Evolutionary conservation across 2,329 filamentous ascomycete genomes (phyloP).

Genomic region (Ceratocystis cubensis): DNA sequence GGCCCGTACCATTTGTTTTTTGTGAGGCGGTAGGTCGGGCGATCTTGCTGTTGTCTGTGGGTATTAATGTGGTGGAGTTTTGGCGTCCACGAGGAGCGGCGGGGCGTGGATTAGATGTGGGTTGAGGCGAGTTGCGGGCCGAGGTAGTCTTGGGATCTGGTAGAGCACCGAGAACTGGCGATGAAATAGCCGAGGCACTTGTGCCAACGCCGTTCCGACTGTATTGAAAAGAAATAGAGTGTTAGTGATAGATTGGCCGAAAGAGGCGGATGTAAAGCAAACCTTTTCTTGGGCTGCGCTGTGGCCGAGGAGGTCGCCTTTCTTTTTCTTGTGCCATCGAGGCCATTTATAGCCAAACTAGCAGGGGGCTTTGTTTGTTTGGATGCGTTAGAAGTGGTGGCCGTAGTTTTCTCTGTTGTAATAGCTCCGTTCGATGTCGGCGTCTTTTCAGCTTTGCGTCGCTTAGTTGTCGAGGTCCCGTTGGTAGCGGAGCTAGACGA

Average conservation of each 20-base stretch:
- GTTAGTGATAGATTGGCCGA: not conserved
- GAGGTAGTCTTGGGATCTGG: constrained; percentile 43
- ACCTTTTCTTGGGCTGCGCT: constrained; percentile 69
- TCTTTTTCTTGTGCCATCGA: constrained; percentile 59
- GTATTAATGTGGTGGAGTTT: constrained; percentile 53
- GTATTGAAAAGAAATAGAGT: constrained; percentile 17
- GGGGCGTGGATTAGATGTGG: constrained; percentile 42
- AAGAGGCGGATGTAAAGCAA: constrained; percentile 27
- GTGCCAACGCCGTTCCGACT: constrained; percentile 33
- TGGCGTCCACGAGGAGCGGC: constrained; percentile 61
- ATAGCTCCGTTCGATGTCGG: constrained; percentile 9
- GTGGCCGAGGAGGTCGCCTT: constrained; percentile 54
- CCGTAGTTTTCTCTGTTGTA: constrained; percentile 30
- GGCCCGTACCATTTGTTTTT: constrained; percentile 43
- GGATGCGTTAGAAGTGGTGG: constrained; percentile 32
- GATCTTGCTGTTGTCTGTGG: constrained; percentile 38
- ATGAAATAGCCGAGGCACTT: constrained; percentile 61
- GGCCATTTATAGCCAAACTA: constrained; percentile 58
- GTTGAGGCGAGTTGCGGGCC: constrained; percentile 15
- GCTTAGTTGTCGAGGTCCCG: constrained; percentile 49
- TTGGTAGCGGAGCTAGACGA: constrained; percentile 32
- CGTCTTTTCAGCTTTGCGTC: constrained; percentile 65
- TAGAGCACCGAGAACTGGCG: constrained; percentile 58
- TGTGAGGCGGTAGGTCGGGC: constrained; percentile 49
- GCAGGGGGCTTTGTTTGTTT: constrained; percentile 43